A percentile compares a stretch with the other conserved stretches of the same genome.
These are phyloP conservation scores for Chrysoporthe puriensis DNA, from an alignment of 2,329 filamentous ascomycete genomes.

Conservation along the genomic window DNA sequence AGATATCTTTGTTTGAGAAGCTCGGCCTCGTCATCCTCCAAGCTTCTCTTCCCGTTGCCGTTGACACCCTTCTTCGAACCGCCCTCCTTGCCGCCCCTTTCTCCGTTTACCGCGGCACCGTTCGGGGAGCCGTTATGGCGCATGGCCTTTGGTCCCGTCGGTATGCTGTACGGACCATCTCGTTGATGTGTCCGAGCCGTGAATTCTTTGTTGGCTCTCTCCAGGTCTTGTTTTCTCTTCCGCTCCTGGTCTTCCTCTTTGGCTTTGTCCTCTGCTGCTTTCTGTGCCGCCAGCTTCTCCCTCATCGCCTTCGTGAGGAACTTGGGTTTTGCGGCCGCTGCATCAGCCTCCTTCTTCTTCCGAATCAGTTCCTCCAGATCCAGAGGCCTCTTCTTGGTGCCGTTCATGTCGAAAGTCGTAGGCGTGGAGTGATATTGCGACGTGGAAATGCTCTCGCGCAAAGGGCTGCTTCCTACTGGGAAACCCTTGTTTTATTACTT, in stretches of 20 bases:
- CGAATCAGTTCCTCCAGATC: slow-evolving; percentile 85
- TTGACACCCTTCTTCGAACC: slow-evolving; percentile 40
- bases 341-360: slow-evolving; percentile 85
- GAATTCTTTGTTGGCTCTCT: slow-evolving; percentile 34
- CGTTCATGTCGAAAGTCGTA: slow-evolving; percentile 21
- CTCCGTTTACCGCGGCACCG: slow-evolving; percentile 33
- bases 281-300: slow-evolving; percentile 78
- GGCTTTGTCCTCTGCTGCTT: slow-evolving; percentile 64
- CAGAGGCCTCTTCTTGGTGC: slow-evolving; percentile 53
- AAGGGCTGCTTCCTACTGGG: neutral
- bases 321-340: slow-evolving; percentile 83
- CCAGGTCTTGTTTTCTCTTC: slow-evolving; percentile 26
- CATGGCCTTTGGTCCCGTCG: slow-evolving; percentile 75
- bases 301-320: slow-evolving; percentile 84
- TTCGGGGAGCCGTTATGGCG: slow-evolving; percentile 40
- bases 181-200: slow-evolving; percentile 34
- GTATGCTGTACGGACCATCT: slow-evolving; percentile 46
- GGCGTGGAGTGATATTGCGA: neutral
- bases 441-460: neutral
- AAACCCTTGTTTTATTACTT: neutral
- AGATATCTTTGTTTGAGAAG: slow-evolving; percentile 84
- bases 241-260: slow-evolving; percentile 64
- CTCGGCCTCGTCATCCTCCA: slow-evolving; percentile 71
- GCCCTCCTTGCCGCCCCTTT: slow-evolving; percentile 18
- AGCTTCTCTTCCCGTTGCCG: slow-evolving; percentile 44